These are phyloP conservation scores for Tremella mesenterica DNA, from an alignment of 768 basidiomycete genomes.

Conservation along the genomic window DNA sequence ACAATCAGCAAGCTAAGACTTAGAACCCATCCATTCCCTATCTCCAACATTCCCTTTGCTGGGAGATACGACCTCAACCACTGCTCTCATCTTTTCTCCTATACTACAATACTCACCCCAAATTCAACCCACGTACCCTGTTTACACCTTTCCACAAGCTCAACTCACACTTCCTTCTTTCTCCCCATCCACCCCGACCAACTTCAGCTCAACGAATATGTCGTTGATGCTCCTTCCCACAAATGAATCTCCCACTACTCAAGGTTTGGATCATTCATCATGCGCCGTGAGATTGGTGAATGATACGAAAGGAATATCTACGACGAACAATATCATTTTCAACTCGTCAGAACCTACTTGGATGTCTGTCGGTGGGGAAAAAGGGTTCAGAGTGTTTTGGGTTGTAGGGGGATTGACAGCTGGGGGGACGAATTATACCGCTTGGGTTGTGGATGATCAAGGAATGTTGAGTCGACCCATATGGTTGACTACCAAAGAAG, in stretches of 20 bases:
- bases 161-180: slow-evolving; percentile 12
- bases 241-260: slow-evolving; percentile 17
- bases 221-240: slow-evolving; percentile 38
- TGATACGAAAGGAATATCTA: slow-evolving; percentile 17
- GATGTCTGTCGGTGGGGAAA: slow-evolving; percentile 17
- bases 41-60: slow-evolving; percentile 20
- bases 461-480: slow-evolving; percentile 29
- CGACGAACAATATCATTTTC: slow-evolving; percentile 7
- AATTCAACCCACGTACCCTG: slow-evolving; percentile 38
- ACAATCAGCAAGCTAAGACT: neutral
- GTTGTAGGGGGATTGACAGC: slow-evolving; percentile 21
- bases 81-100: slow-evolving; percentile 39
- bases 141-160: slow-evolving; percentile 41
- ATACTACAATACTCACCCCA: slow-evolving; percentile 16
- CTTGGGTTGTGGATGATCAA: slow-evolving; percentile 29
- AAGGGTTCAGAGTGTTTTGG: slow-evolving; percentile 35
- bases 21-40: slow-evolving; percentile 29
- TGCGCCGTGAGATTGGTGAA: slow-evolving; percentile 22
- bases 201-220: slow-evolving; percentile 15
- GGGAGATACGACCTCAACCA: slow-evolving; percentile 39
- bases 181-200: neutral
- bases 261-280: slow-evolving; percentile 25
- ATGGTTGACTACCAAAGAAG: slow-evolving; percentile 40
- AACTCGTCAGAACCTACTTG: slow-evolving; percentile 16
- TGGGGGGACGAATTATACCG: slow-evolving; percentile 36